Evolutionary conservation across 2,329 filamentous ascomycete genomes (phyloP).

Genomic region (Fusarium citri): DNA sequence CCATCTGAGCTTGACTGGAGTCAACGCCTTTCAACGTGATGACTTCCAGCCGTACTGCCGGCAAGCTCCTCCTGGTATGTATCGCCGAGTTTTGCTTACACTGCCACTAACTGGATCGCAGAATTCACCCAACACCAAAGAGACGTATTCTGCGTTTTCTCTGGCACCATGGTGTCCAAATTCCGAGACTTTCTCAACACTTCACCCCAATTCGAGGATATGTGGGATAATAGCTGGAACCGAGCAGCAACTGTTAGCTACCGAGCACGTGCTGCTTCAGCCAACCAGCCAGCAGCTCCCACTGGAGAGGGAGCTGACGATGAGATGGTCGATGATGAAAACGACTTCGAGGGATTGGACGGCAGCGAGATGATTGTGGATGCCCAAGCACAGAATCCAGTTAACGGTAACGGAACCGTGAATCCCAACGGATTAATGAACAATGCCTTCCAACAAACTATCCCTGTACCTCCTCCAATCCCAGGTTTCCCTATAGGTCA

Average conservation of each 20-base stretch:
- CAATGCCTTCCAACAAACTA: conserved; percentile 37
- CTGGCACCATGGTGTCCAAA: conserved; percentile 81
- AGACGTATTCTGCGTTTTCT: conserved; percentile 97
- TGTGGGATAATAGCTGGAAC: conserved; percentile 50
- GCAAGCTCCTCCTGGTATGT: conserved; percentile 78
- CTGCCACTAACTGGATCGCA: conserved; percentile 50
- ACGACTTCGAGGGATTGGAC: conserved; percentile 57
- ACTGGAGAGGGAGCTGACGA: conserved; percentile 55
- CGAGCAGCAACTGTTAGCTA: conserved; percentile 14
- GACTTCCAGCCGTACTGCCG: conserved; percentile 89
- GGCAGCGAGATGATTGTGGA: conserved; percentile 55
- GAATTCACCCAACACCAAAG: conserved; percentile 97
- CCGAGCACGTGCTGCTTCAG: conserved; percentile 18
- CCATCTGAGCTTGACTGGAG: conserved; percentile 92
- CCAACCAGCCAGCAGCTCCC: conserved; percentile 6
- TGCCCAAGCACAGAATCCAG: conserved; percentile 46
- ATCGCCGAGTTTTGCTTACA: background rate
- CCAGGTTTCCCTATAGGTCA: conserved; percentile 40
- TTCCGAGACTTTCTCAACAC: conserved; percentile 83
- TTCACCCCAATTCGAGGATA: conserved; percentile 59
- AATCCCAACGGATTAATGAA: conserved; percentile 15
- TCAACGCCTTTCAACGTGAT: conserved; percentile 87
- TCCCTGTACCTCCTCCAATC: conserved; percentile 47
- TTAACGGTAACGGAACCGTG: conserved; percentile 23
- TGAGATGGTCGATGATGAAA: conserved; percentile 59